phyloP scores from a whole-genome alignment of 352 stramenopile species.

The Pythium brachiatum region DNA sequence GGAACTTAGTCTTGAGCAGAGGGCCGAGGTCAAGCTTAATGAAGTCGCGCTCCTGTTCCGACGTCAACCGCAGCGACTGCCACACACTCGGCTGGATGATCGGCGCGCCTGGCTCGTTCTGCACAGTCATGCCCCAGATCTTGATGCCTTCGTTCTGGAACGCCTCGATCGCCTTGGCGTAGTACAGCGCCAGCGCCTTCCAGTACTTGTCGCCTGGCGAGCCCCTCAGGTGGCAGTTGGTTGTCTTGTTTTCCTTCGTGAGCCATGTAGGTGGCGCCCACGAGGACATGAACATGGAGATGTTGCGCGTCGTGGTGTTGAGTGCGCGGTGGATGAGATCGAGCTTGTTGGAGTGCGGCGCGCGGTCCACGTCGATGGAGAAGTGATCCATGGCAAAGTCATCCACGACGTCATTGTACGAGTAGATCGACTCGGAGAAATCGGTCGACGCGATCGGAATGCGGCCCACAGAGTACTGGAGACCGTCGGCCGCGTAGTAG shows the following conservation, averaged over 20 bases:
- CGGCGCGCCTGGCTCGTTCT: constrained; percentile 77
- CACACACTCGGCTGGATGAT: constrained; percentile 41
- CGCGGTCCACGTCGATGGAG: constrained; percentile 79
- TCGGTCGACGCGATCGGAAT: constrained; percentile 84
- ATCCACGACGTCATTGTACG: constrained; percentile 70
- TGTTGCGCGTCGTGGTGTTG: constrained; percentile 31
- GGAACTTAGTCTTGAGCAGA: constrained; percentile 55
- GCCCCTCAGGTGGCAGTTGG: constrained; percentile 52
- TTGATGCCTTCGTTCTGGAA: constrained; percentile 64
- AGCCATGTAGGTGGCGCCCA: constrained; percentile 87
- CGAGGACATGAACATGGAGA: constrained; percentile 74
- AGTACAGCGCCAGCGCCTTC: constrained; percentile 78
- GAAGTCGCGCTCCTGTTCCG: constrained; percentile 49
- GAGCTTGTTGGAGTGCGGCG: constrained; percentile 53
- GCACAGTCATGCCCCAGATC: constrained; percentile 80
- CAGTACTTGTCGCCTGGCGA: constrained; percentile 54
- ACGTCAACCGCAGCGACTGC: constrained; percentile 48
- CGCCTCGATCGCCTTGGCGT: constrained; percentile 59
- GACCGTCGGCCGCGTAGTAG: constrained; percentile 70
- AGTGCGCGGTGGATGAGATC: constrained; percentile 59
- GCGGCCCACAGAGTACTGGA: constrained; percentile 79
- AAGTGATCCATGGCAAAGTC: constrained; percentile 82
- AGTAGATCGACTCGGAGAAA: constrained; percentile 85
- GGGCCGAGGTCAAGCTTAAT: constrained; percentile 75
- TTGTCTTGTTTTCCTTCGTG: constrained; percentile 61